phyloP scores from a whole-genome alignment of 2,329 filamentous ascomycete species.

The Exophiala calicioides region DNA sequence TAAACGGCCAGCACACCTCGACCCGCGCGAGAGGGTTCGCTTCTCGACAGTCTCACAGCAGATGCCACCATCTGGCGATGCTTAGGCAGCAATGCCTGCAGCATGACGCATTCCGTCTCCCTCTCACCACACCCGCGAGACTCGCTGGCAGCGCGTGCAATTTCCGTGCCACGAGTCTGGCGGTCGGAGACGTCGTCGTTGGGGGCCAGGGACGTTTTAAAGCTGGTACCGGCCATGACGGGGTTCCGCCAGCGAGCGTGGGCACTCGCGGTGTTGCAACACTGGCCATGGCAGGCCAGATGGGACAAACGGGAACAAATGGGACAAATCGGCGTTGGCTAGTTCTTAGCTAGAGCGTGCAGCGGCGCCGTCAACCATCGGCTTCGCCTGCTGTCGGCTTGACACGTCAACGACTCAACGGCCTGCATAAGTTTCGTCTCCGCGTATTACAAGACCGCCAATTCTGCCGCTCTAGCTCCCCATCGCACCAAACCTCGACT shows the following conservation, averaged over 20 bases:
- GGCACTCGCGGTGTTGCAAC: conserved; percentile 23
- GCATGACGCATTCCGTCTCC: conserved; percentile 18
- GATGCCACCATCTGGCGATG: conserved; percentile 6
- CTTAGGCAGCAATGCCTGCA: conserved; percentile 27
- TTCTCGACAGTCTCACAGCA: conserved; percentile 10
- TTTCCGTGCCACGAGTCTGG: conserved; percentile 3
- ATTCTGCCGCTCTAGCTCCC: conserved; percentile 12
- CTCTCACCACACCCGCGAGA: conserved; percentile 1
- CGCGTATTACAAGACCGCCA: conserved; percentile 24
- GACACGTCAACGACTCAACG: conserved; percentile 33
- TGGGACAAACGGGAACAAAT: no score
- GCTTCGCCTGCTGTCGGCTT: conserved; percentile 26
- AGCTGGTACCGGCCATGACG: conserved; percentile 21
- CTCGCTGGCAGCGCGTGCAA: background rate
- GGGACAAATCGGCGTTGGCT: conserved; percentile 26
- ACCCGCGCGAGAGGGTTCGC: conserved; percentile 19
- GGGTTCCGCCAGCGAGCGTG: conserved; percentile 21
- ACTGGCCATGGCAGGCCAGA: conserved; percentile 8
- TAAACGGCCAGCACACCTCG: conserved; percentile 24
- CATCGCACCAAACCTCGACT: conserved; percentile 2
- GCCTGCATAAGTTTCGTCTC: conserved; percentile 26
- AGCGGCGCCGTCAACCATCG: conserved; percentile 21
- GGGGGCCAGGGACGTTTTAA: conserved; percentile 17
- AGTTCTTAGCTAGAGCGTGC: conserved; percentile 19
- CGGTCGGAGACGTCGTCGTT: conserved; percentile 1